These are phyloP conservation scores for Blastomyces gilchristii DNA, from an alignment of 2,329 filamentous ascomycete species.

Conservation along the genomic window DNA sequence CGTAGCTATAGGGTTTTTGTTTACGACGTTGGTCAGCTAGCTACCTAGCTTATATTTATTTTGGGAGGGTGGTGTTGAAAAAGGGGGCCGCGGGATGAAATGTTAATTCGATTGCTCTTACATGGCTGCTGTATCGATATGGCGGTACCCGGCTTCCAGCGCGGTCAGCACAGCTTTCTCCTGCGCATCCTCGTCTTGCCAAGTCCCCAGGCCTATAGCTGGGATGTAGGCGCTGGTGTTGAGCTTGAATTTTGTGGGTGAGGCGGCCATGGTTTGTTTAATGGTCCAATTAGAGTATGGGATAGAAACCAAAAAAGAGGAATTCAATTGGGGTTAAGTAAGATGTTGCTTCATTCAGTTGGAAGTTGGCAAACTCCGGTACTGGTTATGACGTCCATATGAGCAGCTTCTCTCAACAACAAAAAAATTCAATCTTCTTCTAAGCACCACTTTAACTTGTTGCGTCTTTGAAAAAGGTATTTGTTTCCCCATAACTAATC, in stretches of 20 bases:
- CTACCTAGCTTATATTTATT: no score
- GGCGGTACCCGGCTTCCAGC: slow-evolving; percentile 44
- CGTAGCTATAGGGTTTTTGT: slow-evolving; percentile 37
- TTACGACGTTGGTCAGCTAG: no score
- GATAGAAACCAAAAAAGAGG: background rate
- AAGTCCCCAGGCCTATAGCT: slow-evolving; percentile 45
- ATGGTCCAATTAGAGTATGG: background rate
- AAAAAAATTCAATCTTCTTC: no score
- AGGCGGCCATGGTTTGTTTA: slow-evolving; percentile 12
- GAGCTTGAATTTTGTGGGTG: slow-evolving; percentile 32
- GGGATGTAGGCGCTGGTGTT: slow-evolving; percentile 41
- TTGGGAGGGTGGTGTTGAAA: no score
- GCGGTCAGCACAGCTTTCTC: slow-evolving; percentile 38
- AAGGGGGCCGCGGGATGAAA: no score
- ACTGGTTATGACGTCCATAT: background rate
- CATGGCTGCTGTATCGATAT: slow-evolving; percentile 44
- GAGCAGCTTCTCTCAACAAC: background rate
- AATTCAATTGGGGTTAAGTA: background rate
- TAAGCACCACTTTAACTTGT: no score
- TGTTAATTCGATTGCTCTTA: slow-evolving; percentile 18
- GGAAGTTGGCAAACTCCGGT: background rate
- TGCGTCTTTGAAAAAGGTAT: no score
- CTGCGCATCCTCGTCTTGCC: slow-evolving; percentile 43
- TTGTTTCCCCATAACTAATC: no score
- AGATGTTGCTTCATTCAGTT: background rate